Conservation (phyloP, 202 grass and related monocot genomes). For the Dendrocalamus latiflorus region DNA sequence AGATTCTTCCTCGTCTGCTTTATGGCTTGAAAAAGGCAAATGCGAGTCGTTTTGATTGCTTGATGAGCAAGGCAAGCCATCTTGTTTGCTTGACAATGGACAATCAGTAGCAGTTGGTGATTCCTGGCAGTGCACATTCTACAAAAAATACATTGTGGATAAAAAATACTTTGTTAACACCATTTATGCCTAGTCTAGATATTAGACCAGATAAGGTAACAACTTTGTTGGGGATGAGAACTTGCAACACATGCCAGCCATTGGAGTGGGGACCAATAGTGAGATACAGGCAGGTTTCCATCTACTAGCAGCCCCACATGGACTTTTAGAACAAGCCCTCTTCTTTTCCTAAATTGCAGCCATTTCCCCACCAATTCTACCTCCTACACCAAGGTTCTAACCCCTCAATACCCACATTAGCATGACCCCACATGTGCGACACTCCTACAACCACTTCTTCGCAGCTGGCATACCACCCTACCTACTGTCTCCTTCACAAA, state of each 20-base stretch:
- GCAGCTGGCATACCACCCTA: background rate
- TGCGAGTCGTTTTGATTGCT: conserved; percentile 34
- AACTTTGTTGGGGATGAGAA: background rate
- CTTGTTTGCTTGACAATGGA: conserved; percentile 37
- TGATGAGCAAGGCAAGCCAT: conserved; percentile 16
- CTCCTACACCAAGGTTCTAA: background rate
- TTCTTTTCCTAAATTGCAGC: background rate
- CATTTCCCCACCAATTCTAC: background rate
- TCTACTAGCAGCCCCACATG: background rate
- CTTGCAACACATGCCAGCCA: background rate
- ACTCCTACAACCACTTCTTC: background rate
- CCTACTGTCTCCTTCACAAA: background rate
- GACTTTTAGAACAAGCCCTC: background rate
- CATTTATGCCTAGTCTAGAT: background rate
- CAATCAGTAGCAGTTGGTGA: conserved; percentile 26
- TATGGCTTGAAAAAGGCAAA: conserved; percentile 20
- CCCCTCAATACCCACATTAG: background rate
- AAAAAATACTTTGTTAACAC: conserved; percentile 30
- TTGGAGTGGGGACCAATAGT: conserved; percentile 3
- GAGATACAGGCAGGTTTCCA: background rate
- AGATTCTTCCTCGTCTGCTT: conserved; percentile 42
- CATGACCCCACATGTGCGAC: background rate
- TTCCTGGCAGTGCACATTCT: conserved; percentile 37
- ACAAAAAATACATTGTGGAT: conserved; percentile 19
- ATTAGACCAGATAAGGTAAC: background rate